These are phyloP conservation scores for Clausena lansium DNA, from an alignment of 345 rosid genomes.

Conservation along the genomic window DNA sequence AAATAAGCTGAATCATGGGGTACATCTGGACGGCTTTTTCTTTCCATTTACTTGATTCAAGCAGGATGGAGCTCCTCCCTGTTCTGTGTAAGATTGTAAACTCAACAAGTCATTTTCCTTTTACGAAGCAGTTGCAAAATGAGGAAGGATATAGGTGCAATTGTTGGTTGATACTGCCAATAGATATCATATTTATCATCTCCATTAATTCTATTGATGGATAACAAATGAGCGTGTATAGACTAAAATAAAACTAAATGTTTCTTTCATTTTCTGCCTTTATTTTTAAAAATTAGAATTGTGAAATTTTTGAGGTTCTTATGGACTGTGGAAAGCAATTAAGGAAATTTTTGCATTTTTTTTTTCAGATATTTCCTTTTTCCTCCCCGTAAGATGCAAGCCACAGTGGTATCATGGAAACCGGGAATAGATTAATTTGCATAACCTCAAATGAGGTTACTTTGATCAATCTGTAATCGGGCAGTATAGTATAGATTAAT, in stretches of 20 bases:
- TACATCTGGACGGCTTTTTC: neutral
- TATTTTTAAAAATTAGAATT: neutral
- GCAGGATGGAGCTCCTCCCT: neutral
- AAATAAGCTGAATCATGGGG: constrained; percentile 20
- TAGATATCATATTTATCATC: neutral
- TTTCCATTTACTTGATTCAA: constrained; percentile 3
- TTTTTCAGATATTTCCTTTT: too few species aligned
- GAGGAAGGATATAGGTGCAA: neutral
- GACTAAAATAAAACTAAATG: neutral
- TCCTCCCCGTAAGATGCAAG: too few species aligned
- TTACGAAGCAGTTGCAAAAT: neutral
- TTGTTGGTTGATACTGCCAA: neutral
- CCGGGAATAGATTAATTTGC: too few species aligned
- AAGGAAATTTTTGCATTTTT: neutral
- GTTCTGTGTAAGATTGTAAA: constrained; percentile 1
- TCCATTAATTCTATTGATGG: neutral
- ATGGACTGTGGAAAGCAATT: neutral
- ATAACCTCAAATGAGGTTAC: too few species aligned
- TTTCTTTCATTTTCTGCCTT: neutral
- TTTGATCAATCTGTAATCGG: too few species aligned
- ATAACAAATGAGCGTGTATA: neutral
- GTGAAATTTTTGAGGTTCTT: neutral
- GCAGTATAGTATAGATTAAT: too few species aligned
- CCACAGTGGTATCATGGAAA: too few species aligned
- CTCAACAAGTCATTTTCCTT: neutral